phyloP scores from a whole-genome alignment of 1,284 basidiomycete species.

The Sparassis latifolia region DNA sequence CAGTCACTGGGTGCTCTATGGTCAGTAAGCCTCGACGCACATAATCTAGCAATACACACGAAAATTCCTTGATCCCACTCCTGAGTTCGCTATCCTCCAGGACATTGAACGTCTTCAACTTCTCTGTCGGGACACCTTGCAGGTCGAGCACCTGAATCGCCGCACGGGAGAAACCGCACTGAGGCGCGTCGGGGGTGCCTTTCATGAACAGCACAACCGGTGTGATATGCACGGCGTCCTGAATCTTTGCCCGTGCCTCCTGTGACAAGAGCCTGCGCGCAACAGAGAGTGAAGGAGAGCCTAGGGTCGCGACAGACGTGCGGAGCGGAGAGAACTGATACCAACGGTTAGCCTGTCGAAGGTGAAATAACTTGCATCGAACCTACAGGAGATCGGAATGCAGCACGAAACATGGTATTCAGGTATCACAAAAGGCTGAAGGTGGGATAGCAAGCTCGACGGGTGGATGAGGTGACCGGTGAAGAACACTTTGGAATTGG shows the following conservation, averaged over 20 bases:
- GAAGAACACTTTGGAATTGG: no score
- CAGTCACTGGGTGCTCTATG: constrained; percentile 61
- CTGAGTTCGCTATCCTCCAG: constrained; percentile 83
- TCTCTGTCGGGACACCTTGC: constrained; percentile 76
- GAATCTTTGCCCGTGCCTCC: constrained; percentile 37
- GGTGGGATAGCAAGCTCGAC: no score
- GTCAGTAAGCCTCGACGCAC: background rate
- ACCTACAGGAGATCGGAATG: constrained; percentile 39
- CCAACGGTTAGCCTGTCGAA: background rate
- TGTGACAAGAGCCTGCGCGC: constrained; percentile 38
- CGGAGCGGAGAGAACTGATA: constrained; percentile 14
- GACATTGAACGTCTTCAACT: constrained; percentile 86
- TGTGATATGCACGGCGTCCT: constrained; percentile 59
- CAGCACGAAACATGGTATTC: constrained; percentile 34
- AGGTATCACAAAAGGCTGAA: no score
- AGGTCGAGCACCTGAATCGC: constrained; percentile 89
- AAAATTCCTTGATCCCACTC: constrained; percentile 90
- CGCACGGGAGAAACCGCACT: constrained; percentile 90
- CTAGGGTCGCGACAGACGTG: constrained; percentile 13
- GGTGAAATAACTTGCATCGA: background rate
- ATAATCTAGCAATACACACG: constrained; percentile 45
- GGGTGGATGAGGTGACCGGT: no score
- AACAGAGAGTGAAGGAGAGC: constrained; percentile 17
- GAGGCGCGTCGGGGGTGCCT: constrained; percentile 66
- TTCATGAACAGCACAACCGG: constrained; percentile 95